These are phyloP conservation scores for Epichloe glyceriae DNA, from an alignment of 2,329 filamentous ascomycete genomes.

Conservation along the genomic window DNA sequence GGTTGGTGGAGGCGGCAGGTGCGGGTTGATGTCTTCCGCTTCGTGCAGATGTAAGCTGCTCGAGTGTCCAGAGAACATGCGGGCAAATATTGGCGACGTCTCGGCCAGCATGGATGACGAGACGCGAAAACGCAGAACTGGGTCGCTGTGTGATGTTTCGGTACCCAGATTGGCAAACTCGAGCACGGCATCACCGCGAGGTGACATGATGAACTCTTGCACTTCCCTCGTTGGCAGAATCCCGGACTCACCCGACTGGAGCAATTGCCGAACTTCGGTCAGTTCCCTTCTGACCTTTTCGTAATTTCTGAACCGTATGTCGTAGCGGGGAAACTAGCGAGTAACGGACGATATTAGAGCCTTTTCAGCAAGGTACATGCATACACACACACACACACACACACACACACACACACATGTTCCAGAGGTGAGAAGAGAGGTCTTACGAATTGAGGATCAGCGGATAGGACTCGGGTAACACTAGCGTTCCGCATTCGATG, in stretches of 20 bases:
- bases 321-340: constrained; percentile 29
- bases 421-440: too few relatives aligned
- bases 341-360: background rate
- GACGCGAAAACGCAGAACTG: constrained; percentile 36
- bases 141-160: constrained; percentile 19
- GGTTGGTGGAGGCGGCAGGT: constrained; percentile 23
- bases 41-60: constrained; percentile 21
- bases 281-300: constrained; percentile 31
- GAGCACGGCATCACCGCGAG: constrained; percentile 35
- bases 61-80: constrained; percentile 28
- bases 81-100: constrained; percentile 37
- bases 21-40: constrained; percentile 22
- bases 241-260: constrained; percentile 28
- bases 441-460: constrained; percentile 29
- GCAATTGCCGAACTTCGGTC: constrained; percentile 24
- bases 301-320: constrained; percentile 34
- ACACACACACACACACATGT: too few relatives aligned
- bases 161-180: constrained; percentile 34
- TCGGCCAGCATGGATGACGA: constrained; percentile 37
- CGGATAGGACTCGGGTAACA: constrained; percentile 28
- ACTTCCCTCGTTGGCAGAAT: constrained; percentile 26
- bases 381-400: too few relatives aligned
- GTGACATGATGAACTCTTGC: constrained; percentile 29
- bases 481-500: constrained; percentile 33
- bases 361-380: background rate